Evolutionary conservation across 495 filamentous ascomycete species (phyloP), one percentile per base, ranked within the genome.

Genomic region (Mytilinidion resinicola): DNA sequence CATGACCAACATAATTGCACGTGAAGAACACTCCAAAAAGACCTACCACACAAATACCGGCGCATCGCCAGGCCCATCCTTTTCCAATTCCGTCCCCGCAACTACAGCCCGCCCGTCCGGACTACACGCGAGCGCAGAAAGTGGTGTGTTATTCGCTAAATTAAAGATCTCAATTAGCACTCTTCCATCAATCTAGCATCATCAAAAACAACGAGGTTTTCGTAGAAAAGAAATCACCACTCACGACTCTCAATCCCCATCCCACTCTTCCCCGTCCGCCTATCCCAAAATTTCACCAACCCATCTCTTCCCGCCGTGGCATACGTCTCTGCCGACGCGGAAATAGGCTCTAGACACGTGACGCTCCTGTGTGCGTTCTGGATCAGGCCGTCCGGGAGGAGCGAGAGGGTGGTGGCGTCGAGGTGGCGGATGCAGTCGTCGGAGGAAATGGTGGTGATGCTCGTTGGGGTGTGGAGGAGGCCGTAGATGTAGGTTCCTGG

Each of bases 11-110:
- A 30, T 6, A 30, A 30, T 3, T 30, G 6, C 25, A 30, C 25
- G 25, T 30, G 25, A 30, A 30, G 6, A 30, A 30, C 25, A 30
- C 25, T 2, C 25, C 25, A 30, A 30, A 30, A 30, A 3, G 25
- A 30, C 25, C 25, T 72, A 89, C 90, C 89, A 96, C 60, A 95
- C 75, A 51, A 84, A 68, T 48, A 95, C 84, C 44, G 82, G 78
- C 14, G 88, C 87, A 68, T 88, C 82, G 30, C 82, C 82, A 38
- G 63, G 67, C 19, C 64, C 71, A 41, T 72, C 65, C 19, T 89
- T 82, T 12, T 78, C 80, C 30, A 93, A 73, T 69, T 96, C 91
- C 8, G 87, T 90, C 9, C 92, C 92, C 25, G 84, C 86, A 33
- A 83, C 88, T 11, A 95, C 69, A 10, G 78, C 72, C 62, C 82